Base-by-base conservation (phyloP, 305 asterid genomes). In the Fraxinus xanthoxyloides region DNA sequence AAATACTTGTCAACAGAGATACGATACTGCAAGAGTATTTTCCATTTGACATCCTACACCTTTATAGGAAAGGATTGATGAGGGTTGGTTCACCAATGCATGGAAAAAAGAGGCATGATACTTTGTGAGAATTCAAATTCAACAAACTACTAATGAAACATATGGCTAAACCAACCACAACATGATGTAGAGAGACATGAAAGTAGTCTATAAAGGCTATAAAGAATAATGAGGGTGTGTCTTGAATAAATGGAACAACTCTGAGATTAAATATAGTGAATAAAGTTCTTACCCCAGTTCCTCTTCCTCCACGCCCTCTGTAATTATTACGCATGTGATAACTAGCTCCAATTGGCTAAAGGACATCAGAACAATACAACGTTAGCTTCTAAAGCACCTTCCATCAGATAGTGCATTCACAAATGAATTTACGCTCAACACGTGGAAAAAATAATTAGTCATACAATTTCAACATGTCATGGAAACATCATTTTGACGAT, bases 231-330 rank as follows among this genome's bases (percentile, higher is more conserved):
- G 75, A 67, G 35, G 74, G 77, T 21, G 30, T 35, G 34, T 31
- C 43, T 15, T 35, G 34, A 76, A 19, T 21, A 34, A 70, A 21
- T 26, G 28, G 56, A 46, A 51, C 19, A 59, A 46, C 31, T 51
- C 17, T 48, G 8, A 36, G 32, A 5, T 15, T 28, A 73, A 63
- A n/a, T 43, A 21, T 69, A 8, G 9, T 7, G 30, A 76, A 10
- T 17, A 77, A 76, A 80, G 80, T 70, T 72, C 89, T 87, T 91
- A 93, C 98, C 90, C 86, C 97, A 85, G 82, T 56, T 88, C 97
- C 97, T 89, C 98, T 92, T 86, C 98, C 97, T 72, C 98, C 99
- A 81, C 96, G 95, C 40, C 98, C 98, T 83, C 98, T 89, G 86
- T 90, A 93, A 86, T 90, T 89, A 92, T 87, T 83, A 21, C 92